phyloP scores from a whole-genome alignment of 164 flowering plant species.

The Berberis thunbergii region DNA sequence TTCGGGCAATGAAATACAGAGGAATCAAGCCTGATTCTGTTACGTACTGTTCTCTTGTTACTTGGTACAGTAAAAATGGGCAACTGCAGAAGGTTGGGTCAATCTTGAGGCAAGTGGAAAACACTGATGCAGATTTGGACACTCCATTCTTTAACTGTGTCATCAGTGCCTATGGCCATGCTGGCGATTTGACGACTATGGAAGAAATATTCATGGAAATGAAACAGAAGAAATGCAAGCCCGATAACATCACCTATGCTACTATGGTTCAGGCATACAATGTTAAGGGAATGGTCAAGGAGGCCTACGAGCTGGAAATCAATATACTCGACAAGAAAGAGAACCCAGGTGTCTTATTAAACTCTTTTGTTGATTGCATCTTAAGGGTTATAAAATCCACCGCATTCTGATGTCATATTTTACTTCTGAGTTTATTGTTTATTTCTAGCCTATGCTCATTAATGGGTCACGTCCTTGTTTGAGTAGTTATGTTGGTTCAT shows the following conservation, averaged over 20 bases:
- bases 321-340: constrained; percentile 4
- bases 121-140: constrained; percentile 70
- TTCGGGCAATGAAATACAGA: constrained; percentile 62
- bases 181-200: constrained; percentile 56
- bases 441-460: too few species aligned
- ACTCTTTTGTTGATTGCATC: too few species aligned
- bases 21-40: constrained; percentile 81
- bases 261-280: constrained; percentile 64
- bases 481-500: too few species aligned
- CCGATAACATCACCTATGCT: constrained; percentile 62
- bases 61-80: constrained; percentile 59
- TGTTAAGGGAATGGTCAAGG: constrained; percentile 48
- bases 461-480: too few species aligned
- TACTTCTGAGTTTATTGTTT: too few species aligned
- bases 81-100: constrained; percentile 41
- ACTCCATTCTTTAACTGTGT: constrained; percentile 78
- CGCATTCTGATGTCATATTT: too few species aligned
- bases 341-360: constrained; percentile 12
- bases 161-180: constrained; percentile 70
- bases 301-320: constrained; percentile 26
- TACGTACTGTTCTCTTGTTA: constrained; percentile 77
- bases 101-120: constrained; percentile 63
- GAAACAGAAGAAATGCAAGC: constrained; percentile 53
- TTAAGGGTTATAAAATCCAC: too few species aligned
- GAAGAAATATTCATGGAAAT: constrained; percentile 44